These are phyloP conservation scores for Agrocybe chaxingu DNA, from an alignment of 768 basidiomycete genomes.

Conservation along the genomic window DNA sequence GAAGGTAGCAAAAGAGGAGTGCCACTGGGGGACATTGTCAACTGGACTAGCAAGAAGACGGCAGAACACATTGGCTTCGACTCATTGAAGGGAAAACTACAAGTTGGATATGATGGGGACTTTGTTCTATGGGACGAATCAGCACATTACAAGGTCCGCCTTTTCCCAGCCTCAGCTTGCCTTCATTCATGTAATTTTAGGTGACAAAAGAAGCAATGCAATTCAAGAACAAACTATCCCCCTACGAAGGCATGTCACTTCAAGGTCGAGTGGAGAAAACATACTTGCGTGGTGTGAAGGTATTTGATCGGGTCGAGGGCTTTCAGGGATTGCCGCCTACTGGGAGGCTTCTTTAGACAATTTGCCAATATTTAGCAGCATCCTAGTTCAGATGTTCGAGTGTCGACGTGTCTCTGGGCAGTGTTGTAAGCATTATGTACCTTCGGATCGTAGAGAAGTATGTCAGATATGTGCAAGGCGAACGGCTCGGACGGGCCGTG, in stretches of 20 bases:
- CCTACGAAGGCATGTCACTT: conserved; percentile 77
- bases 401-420: conserved; percentile 1
- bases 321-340: conserved; percentile 29
- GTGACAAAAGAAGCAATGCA: conserved; percentile 69
- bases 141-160: conserved; percentile 35
- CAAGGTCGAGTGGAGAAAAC: conserved; percentile 74
- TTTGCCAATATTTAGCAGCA: not conserved
- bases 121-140: conserved; percentile 74
- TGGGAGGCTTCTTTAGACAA: conserved; percentile 34
- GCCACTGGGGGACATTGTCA: conserved; percentile 55
- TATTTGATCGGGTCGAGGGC: conserved; percentile 50
- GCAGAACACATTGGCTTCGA: conserved; percentile 79
- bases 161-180: not conserved
- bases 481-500: too few species aligned
- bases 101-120: conserved; percentile 80
- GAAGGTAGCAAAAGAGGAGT: conserved; percentile 64
- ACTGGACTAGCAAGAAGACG: conserved; percentile 74
- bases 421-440: too few species aligned
- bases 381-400: conserved; percentile 2
- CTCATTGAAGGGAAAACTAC: conserved; percentile 66
- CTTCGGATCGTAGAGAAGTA: too few species aligned
- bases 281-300: conserved; percentile 70
- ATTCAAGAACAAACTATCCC: conserved; percentile 94
- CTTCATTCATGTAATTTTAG: conserved; percentile 30
- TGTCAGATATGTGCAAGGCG: too few species aligned